Evolutionary conservation across 1,139 yeast species (phyloP).

Genomic region (Kurtzmaniella quercitrusa): DNA sequence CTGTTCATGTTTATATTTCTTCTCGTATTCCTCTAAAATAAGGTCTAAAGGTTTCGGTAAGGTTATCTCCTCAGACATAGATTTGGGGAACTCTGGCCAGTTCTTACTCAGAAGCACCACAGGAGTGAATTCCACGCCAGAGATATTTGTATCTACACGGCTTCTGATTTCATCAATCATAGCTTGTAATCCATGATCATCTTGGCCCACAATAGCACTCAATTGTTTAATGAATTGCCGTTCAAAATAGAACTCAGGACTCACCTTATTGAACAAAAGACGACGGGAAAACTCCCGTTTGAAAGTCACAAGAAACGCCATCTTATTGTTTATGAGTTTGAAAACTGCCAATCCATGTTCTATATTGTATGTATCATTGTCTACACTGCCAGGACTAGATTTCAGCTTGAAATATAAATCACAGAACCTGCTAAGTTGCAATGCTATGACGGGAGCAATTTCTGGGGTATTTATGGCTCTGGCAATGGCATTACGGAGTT

Average conservation of each 20-base stretch:
- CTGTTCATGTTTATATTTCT: conserved; percentile 14
- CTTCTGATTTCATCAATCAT: conserved; percentile 31
- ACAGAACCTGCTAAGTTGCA: conserved; percentile 31
- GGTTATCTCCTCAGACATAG: conserved; percentile 14
- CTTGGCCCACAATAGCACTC: conserved; percentile 29
- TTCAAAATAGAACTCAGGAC: conserved; percentile 20
- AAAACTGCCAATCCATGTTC: conserved; percentile 23
- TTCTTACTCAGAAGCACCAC: conserved; percentile 29
- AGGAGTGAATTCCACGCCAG: conserved; percentile 25
- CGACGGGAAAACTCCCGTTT: conserved; percentile 36
- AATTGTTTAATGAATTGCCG: conserved; percentile 22
- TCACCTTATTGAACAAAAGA: conserved; percentile 22
- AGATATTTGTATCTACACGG: not conserved
- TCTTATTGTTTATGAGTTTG: conserved; percentile 32
- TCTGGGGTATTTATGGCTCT: conserved; percentile 20
- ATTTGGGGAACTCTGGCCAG: conserved; percentile 43
- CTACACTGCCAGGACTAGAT: not conserved
- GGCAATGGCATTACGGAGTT: conserved; percentile 24
- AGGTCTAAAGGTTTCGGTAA: conserved; percentile 14
- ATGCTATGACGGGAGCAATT: conserved; percentile 17
- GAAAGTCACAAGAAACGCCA: conserved; percentile 27
- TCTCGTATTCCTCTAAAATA: conserved; percentile 14
- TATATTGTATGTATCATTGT: conserved; percentile 13
- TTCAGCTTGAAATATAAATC: conserved; percentile 21
- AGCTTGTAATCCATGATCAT: conserved; percentile 23